Evolutionary conservation across 768 basidiomycete genomes (phyloP), one percentile per base, ranked within the genome.

Genomic region (Phallus indusiatus): DNA sequence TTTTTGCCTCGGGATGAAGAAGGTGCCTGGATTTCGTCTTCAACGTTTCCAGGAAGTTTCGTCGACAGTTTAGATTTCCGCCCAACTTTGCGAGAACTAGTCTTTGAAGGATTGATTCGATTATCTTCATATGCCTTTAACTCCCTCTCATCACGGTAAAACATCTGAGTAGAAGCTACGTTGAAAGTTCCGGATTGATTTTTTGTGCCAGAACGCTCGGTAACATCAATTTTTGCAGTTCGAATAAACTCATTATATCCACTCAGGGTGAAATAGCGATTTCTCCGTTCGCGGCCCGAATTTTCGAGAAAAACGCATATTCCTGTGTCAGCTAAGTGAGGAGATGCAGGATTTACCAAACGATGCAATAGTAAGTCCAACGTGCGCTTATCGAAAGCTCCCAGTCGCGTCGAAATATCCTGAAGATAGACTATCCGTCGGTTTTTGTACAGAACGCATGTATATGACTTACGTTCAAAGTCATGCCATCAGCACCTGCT

Each of bases 241-340:
- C 75, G 72, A 52, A 92, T 78, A 34, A 90, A 74, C 33, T 74
- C 69, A 33, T 75, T 78, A 70, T 89, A 95, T 33, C 84, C 81
- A 1, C 79, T 77, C 48, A 86, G 69, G 0, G 90, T 89, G 73
- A 83, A 94, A 67, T 91, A 91, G 62, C 91, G 80, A 68, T 91
- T 83, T 21, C 91, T 86, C 28, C 92, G 85, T 72, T 97, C 90
- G 36, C 92, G 83, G 5, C 90, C 90, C 62, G 79, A 77, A 0
- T 83, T 90, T 71, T 96, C 94, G 78, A 86, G 85, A 28, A 90
- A 69, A 37, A 83, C 81, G 20, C 80, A 78, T 53, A 90, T 80
- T 24, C 82, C 78, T 46, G 89, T 74, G 68, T 93, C 88, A 54
- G 75, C 75, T 14, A 94, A 78, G 69, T 92, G 90, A 5, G 79